Conservation (phyloP, 1,284 basidiomycete genomes). For the Apiotrichum brassicae region DNA sequence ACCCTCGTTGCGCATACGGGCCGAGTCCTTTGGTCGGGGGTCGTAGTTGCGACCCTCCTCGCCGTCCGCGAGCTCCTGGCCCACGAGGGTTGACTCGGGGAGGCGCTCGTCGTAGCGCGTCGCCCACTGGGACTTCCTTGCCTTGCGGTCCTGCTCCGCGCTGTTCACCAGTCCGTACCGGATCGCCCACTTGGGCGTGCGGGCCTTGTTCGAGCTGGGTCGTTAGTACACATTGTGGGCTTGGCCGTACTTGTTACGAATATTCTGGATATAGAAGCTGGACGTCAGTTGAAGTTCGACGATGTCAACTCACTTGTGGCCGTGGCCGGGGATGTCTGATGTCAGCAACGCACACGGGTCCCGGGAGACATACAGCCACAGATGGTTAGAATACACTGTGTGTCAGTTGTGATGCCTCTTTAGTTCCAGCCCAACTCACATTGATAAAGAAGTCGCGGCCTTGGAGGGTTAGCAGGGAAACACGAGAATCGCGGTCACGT, state of each 20-base stretch:
- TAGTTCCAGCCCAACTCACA: no score
- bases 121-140: slow-evolving; percentile 78
- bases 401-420: no score
- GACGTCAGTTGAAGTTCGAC: slow-evolving; percentile 43
- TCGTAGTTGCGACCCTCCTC: slow-evolving; percentile 51
- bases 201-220: slow-evolving; percentile 66
- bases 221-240: background rate
- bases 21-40: slow-evolving; percentile 25
- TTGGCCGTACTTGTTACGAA: slow-evolving; percentile 67
- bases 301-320: slow-evolving; percentile 42
- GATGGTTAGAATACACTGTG: slow-evolving; percentile 61
- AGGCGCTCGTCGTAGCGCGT: slow-evolving; percentile 75
- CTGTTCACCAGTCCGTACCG: slow-evolving; percentile 72
- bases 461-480: background rate
- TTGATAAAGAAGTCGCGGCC: slow-evolving; percentile 83
- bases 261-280: slow-evolving; percentile 92
- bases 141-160: slow-evolving; percentile 64
- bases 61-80: slow-evolving; percentile 68
- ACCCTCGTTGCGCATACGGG: slow-evolving; percentile 31
- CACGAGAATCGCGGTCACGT: background rate
- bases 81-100: slow-evolving; percentile 63
- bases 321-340: slow-evolving; percentile 46
- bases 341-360: background rate
- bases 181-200: slow-evolving; percentile 92
- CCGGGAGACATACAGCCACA: slow-evolving; percentile 63